Percentiles rank a stretch among this genome's conserved stretches.
Conservation (phyloP, 805 yeast species). For the Metschnikowia dekortorum region DNA sequence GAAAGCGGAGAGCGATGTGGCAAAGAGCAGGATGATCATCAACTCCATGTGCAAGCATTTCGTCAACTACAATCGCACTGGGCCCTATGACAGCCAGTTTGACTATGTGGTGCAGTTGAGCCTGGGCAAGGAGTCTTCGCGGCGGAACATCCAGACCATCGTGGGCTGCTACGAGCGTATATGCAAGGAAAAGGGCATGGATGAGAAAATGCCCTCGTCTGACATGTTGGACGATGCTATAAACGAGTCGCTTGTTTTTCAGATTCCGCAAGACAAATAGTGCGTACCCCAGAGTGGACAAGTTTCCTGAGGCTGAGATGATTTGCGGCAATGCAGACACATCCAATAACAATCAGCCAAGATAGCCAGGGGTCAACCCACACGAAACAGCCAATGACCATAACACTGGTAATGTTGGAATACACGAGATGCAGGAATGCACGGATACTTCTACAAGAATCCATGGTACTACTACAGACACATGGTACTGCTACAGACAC, state of each 20-base stretch:
- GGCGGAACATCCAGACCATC: slow-evolving; percentile 11
- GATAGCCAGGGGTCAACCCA: too few relatives aligned
- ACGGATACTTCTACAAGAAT: too few relatives aligned
- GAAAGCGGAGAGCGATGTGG: slow-evolving; percentile 46
- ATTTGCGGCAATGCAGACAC: too few relatives aligned
- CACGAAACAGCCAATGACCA: too few relatives aligned
- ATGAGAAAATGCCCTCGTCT: neutral
- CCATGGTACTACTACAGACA: too few relatives aligned
- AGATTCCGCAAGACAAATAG: neutral
- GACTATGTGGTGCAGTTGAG: slow-evolving; percentile 60
- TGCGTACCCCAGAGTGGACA: neutral
- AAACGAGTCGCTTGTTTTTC: neutral
- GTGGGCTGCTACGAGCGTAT: neutral
- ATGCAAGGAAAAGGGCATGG: neutral
- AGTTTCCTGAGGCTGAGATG: too few relatives aligned
- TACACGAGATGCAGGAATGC: too few relatives aligned
- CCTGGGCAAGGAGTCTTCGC: slow-evolving; percentile 22
- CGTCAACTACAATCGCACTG: slow-evolving; percentile 48
- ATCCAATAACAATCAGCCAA: too few relatives aligned
- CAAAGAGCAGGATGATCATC: slow-evolving; percentile 59
- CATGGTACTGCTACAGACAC: too few relatives aligned
- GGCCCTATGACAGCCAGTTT: slow-evolving; percentile 62
- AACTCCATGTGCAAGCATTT: slow-evolving; percentile 67
- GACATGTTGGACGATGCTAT: neutral
- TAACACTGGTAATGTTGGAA: too few relatives aligned